phyloP scores from a whole-genome alignment of 2,329 filamentous ascomycete genomes.

The Chaetomiaceae sp. region DNA sequence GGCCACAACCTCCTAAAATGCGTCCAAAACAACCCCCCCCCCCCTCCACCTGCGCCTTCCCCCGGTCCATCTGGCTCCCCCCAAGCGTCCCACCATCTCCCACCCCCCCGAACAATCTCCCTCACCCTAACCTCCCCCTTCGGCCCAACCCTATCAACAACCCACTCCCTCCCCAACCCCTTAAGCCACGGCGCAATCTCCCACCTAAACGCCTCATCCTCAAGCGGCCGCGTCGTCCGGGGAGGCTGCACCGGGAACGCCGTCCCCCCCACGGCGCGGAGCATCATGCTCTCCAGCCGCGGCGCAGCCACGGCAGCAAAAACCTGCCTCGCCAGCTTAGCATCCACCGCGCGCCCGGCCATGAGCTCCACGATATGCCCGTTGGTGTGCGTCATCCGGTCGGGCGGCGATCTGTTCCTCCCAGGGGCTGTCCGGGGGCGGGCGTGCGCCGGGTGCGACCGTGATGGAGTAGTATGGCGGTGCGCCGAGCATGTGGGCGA shows the following conservation, averaged over 20 bases:
- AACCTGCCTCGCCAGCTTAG: background rate
- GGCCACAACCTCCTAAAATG: constrained; percentile 3
- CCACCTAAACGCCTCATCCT: too few species aligned
- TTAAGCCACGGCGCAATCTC: too few species aligned
- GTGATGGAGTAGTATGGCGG: background rate
- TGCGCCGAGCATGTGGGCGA: too few species aligned
- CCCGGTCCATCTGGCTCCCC: too few species aligned
- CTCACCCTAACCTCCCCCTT: too few species aligned
- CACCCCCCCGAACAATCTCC: too few species aligned
- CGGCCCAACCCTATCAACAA: too few species aligned
- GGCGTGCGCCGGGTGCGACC: background rate
- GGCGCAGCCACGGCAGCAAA: background rate
- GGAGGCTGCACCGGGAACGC: too few species aligned
- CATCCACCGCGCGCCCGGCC: background rate
- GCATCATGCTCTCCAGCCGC: background rate
- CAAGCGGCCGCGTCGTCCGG: too few species aligned
- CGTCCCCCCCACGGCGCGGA: background rate
- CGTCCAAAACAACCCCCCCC: background rate
- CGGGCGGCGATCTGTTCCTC: background rate
- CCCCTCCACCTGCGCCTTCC: background rate
- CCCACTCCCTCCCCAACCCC: too few species aligned
- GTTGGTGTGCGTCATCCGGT: background rate
- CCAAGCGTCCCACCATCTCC: too few species aligned
- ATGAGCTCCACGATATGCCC: background rate
- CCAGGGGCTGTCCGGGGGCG: background rate